Evolutionary conservation across 2,329 filamentous ascomycete genomes (phyloP), one percentile per base, ranked within the genome.

Genomic region (Hypoxylon sp.): DNA sequence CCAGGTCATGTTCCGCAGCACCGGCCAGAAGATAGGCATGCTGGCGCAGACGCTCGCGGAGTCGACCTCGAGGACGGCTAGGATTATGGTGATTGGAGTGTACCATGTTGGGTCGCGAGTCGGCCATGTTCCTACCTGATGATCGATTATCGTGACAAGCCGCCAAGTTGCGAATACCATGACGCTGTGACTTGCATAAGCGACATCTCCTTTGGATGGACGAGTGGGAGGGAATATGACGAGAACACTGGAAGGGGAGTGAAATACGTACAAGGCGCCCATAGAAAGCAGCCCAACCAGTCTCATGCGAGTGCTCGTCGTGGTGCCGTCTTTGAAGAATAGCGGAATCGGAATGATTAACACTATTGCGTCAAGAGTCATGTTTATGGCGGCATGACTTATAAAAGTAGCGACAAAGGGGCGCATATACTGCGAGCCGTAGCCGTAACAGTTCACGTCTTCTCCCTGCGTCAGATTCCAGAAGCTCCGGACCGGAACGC

Each of bases 31-130:
- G 50, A 74, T 70, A 15, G 72, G 72, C n/a, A 72, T 65, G 34
- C 70, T 72, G 8, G 72, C 72, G 53, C 72, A 74, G 15, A 74
- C 49, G 34, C 69, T 70, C 26, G 71, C 72, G 5, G 67, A 62
- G 49, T 72, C 69, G 8, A 74, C 63, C 49, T 74, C 72, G 28
- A 73, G 67, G 8, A 72, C 67, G 2, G 70, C 69, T 2, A 74
- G 62, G 13, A 74, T 19, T 46, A 73, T 70, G 22, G 57, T 72
- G 55, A 73, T 71, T 3, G 72, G 68, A 4, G 68, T 73, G 56
- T 77, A 77, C 74, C 74, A 77, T 24, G 73, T 74, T 47, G 74
- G 74, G 52, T 77, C 76, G 53, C 74, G 70, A 0, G 72, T 76
- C 5, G 75, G 76, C 50, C 66, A 70, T 0, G 74, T 75, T 2